These are phyloP conservation scores for Nakazawaea ambrosiae DNA, from an alignment of 805 yeast species.

Conservation along the genomic window DNA sequence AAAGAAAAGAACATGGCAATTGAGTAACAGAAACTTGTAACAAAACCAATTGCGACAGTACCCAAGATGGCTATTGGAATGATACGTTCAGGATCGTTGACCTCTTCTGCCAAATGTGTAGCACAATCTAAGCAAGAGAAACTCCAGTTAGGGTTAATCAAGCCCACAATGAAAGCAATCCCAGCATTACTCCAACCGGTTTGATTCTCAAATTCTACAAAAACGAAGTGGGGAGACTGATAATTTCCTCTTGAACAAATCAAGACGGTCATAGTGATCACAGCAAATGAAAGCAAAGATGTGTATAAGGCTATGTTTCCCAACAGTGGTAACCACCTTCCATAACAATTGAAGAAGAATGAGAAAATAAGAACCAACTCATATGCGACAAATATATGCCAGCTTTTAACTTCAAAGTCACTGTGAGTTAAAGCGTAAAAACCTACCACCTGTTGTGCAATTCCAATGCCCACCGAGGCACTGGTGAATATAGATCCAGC, in stretches of 20 bases:
- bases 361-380: conserved; percentile 36
- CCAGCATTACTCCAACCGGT: conserved; percentile 58
- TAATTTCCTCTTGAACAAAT: conserved; percentile 46
- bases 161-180: conserved; percentile 63
- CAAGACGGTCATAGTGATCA: conserved; percentile 47
- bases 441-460: conserved; percentile 46
- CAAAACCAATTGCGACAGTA: conserved; percentile 58
- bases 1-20: conserved; percentile 56
- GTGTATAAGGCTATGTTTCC: conserved; percentile 43
- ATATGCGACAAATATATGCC: conserved; percentile 50
- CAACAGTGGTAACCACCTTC: conserved; percentile 41
- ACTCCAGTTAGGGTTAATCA: conserved; percentile 65
- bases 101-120: conserved; percentile 67
- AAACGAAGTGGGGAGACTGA: conserved; percentile 46
- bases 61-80: conserved; percentile 58
- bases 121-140: conserved; percentile 66
- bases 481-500: conserved; percentile 56
- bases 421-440: conserved; percentile 28
- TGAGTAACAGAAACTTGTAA: conserved; percentile 48
- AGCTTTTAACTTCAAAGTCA: conserved; percentile 31
- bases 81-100: conserved; percentile 46
- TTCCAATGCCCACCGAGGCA: conserved; percentile 50
- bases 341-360: conserved; percentile 43
- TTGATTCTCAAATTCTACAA: conserved; percentile 42
- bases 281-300: conserved; percentile 44